These are phyloP conservation scores for Apiotrichum porosum DNA, from an alignment of 1,284 basidiomycete genomes.

Conservation along the genomic window DNA sequence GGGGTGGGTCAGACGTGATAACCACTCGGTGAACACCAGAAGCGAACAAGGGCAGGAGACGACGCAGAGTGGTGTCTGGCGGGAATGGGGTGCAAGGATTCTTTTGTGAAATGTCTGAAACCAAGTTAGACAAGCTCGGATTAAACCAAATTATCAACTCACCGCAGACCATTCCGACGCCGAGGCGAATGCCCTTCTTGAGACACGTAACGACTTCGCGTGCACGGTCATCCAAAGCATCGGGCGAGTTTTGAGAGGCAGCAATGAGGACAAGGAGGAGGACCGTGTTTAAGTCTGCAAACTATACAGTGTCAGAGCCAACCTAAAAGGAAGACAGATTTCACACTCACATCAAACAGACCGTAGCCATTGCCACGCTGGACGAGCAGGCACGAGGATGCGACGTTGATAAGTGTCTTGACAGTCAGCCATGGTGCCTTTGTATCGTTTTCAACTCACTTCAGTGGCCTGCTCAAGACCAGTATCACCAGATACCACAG, in stretches of 20 bases:
- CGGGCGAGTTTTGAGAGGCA: slow-evolving; percentile 8
- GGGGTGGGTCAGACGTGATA: slow-evolving; percentile 14
- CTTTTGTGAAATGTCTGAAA: slow-evolving; percentile 36
- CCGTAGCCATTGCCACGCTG: slow-evolving; percentile 17
- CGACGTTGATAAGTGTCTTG: slow-evolving; percentile 25
- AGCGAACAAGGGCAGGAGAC: slow-evolving; percentile 31
- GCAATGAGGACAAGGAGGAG: slow-evolving; percentile 35
- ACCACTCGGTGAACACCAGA: slow-evolving; percentile 36
- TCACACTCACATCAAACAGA: slow-evolving; percentile 35
- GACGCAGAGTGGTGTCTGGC: slow-evolving; percentile 19
- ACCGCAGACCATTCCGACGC: slow-evolving; percentile 31
- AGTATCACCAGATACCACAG: slow-evolving; percentile 14
- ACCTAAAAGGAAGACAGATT: no score
- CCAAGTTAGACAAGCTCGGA: no score
- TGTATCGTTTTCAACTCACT: slow-evolving; percentile 14
- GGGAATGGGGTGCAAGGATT: slow-evolving; percentile 29
- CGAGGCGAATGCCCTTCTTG: slow-evolving; percentile 19
- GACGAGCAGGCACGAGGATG: slow-evolving; percentile 22
- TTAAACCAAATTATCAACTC: slow-evolving; percentile 1
- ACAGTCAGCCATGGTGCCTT: no score
- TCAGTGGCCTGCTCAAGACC: slow-evolving; percentile 38
- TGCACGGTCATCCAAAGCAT: slow-evolving; percentile 17
- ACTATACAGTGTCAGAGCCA: slow-evolving; percentile 14
- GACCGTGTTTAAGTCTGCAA: slow-evolving; percentile 37
- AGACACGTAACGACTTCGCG: slow-evolving; percentile 17